phyloP scores from a whole-genome alignment of 192 early-diverging fungal genomes.

The Umbelopsis vinacea region DNA sequence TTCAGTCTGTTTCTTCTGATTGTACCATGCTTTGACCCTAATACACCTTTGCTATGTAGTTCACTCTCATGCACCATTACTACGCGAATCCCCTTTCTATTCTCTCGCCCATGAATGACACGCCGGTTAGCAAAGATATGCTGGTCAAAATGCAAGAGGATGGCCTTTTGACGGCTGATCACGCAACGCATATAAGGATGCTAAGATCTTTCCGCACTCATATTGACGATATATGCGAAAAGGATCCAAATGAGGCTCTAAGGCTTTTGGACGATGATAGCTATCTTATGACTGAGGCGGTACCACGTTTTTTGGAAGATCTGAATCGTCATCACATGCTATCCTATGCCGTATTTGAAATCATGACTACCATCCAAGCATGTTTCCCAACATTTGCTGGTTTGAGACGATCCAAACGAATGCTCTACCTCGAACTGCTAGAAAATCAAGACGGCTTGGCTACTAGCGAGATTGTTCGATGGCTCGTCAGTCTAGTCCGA shows the following conservation, averaged over 20 bases:
- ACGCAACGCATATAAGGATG: slow-evolving; percentile 72
- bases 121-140: neutral
- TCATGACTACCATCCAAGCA: slow-evolving; percentile 62
- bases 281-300: slow-evolving; percentile 51
- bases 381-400: slow-evolving; percentile 48
- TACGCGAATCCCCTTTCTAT: slow-evolving; percentile 82
- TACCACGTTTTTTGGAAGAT: slow-evolving; percentile 53
- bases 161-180: slow-evolving; percentile 50
- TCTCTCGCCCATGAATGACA: slow-evolving; percentile 23
- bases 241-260: slow-evolving; percentile 44
- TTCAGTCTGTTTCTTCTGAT: no score
- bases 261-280: slow-evolving; percentile 63
- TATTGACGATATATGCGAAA: slow-evolving; percentile 46
- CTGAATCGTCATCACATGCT: slow-evolving; percentile 59
- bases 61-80: slow-evolving; percentile 85
- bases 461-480: slow-evolving; percentile 39
- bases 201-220: slow-evolving; percentile 66
- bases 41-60: slow-evolving; percentile 43
- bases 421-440: slow-evolving; percentile 70
- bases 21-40: no score
- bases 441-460: slow-evolving; percentile 40
- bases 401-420: slow-evolving; percentile 60
- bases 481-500: slow-evolving; percentile 45
- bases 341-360: slow-evolving; percentile 64
- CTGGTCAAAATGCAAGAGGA: slow-evolving; percentile 16